These are phyloP conservation scores for Candida andamanensis DNA, from an alignment of 805 yeast genomes.

Conservation along the genomic window DNA sequence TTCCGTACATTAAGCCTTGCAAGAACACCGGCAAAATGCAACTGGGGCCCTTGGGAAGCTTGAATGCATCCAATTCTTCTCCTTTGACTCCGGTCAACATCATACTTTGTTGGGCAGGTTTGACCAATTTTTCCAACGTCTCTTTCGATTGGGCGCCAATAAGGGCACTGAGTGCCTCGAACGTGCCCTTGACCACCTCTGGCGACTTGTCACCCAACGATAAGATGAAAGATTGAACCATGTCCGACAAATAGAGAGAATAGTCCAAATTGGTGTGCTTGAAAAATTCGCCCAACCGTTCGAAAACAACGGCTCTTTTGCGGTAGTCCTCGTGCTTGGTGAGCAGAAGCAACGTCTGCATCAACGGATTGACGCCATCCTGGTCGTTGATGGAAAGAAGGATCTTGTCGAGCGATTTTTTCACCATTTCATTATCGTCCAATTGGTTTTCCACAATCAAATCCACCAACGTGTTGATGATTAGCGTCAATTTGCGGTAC, in stretches of 20 bases:
- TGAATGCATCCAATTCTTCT: slow-evolving; percentile 68
- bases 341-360: slow-evolving; percentile 73
- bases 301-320: slow-evolving; percentile 59
- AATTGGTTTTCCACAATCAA: slow-evolving; percentile 37
- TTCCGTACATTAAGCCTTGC: slow-evolving; percentile 95
- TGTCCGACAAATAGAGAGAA: slow-evolving; percentile 66
- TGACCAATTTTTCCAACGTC: slow-evolving; percentile 67
- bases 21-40: slow-evolving; percentile 86
- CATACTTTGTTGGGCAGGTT: slow-evolving; percentile 75
- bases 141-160: slow-evolving; percentile 72
- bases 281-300: slow-evolving; percentile 70
- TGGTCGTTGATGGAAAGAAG: slow-evolving; percentile 67
- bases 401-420: slow-evolving; percentile 60
- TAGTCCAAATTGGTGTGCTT: slow-evolving; percentile 61
- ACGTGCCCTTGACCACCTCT: slow-evolving; percentile 59
- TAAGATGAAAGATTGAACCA: slow-evolving; percentile 64
- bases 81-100: slow-evolving; percentile 57
- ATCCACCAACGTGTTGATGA: slow-evolving; percentile 69
- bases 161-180: slow-evolving; percentile 59
- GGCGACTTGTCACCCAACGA: slow-evolving; percentile 67
- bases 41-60: slow-evolving; percentile 76
- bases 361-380: slow-evolving; percentile 77
- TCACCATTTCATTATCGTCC: slow-evolving; percentile 37
- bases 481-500: slow-evolving; percentile 63
- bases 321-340: slow-evolving; percentile 70